These are phyloP conservation scores for Chiua virens DNA, from an alignment of 768 basidiomycete species.

Conservation along the genomic window DNA sequence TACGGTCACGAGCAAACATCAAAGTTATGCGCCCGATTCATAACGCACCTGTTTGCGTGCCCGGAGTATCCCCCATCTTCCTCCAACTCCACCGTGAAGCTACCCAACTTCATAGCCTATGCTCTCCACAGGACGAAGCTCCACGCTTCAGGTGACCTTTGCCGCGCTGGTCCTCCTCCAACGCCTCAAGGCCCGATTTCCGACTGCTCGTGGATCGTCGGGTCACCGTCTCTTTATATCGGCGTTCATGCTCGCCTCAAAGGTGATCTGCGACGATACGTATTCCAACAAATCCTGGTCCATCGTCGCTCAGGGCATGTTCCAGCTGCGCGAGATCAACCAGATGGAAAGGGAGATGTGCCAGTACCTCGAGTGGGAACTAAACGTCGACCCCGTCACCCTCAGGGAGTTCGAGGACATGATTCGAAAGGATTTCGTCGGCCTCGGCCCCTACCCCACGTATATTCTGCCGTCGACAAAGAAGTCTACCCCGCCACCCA, in stretches of 20 bases:
- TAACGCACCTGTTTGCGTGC: slow-evolving; percentile 83
- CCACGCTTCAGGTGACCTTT: slow-evolving; percentile 48
- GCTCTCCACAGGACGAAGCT: slow-evolving; percentile 67
- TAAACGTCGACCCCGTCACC: slow-evolving; percentile 68
- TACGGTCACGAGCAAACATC: slow-evolving; percentile 73
- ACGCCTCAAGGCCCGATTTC: slow-evolving; percentile 69
- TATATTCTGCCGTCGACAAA: slow-evolving; percentile 64
- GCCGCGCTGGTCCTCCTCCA: slow-evolving; percentile 50
- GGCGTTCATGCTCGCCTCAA: slow-evolving; percentile 71
- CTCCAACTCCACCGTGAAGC: slow-evolving; percentile 30
- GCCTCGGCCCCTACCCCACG: slow-evolving; percentile 57
- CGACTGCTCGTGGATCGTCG: slow-evolving; percentile 72
- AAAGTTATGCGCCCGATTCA: slow-evolving; percentile 72
- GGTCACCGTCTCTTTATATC: slow-evolving; percentile 73
- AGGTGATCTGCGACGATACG: slow-evolving; percentile 91
- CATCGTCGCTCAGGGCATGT: slow-evolving; percentile 88
- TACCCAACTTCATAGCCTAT: slow-evolving; percentile 67
- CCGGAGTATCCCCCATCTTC: slow-evolving; percentile 70
- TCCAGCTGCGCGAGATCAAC: slow-evolving; percentile 72
- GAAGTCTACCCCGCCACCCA: slow-evolving; percentile 48
- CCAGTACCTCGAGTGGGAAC: slow-evolving; percentile 89
- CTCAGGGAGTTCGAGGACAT: slow-evolving; percentile 60
- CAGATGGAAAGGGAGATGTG: slow-evolving; percentile 84
- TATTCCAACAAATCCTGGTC: slow-evolving; percentile 94
- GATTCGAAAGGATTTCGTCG: slow-evolving; percentile 60